Evolutionary conservation across 345 rosid species (phyloP), one percentile per base, ranked within the genome.

Genomic region (Acer yangbiense): DNA sequence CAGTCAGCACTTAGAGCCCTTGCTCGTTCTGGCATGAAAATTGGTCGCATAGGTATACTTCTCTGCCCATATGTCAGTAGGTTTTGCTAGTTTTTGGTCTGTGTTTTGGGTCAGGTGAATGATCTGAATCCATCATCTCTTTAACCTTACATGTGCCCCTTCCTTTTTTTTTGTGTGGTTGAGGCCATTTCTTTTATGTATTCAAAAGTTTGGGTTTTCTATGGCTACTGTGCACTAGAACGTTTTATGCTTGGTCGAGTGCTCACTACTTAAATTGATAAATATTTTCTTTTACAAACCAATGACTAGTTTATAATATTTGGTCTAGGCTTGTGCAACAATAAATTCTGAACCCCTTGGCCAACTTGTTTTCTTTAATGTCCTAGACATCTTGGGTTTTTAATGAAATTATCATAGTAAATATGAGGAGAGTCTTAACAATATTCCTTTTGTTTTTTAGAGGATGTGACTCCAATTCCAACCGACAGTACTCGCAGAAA

Each of bases 391-490:
- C 43, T 5, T 23, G 57, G 57, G 10, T 61, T 41, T 61, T 62
- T 16, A 41, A 57, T n/a, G 23, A 13, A 41, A 39, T n/a, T 13
- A 61, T 73, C 7, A 39, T 60, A 2, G 14, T 21, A 32, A 12
- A 21, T 71, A 17, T 65, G 11, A 43, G 48, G 9, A 39, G 3
- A 39, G 3, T 43, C 9, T 55, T 65, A 57, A 68, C 55, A 8
- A 50, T 43, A 6, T 66, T 25, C 6, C 6, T 35, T 64, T 46
- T 39, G 32, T 55, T 64, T 71, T 77, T 3, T 91, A 93, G 98
- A 94, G 98, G 98, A 94, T 82, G 98, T 92, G 73, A 94, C 98
- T 5, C 98, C 98, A 39, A 90, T 94, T 71, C 98, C 98, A 3
- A 92, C 98, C 0, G 98, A 94, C 87, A 94, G 98, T 71, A 94